phyloP scores from a whole-genome alignment of 306 rosid species.

The Calophaca sinica region DNA sequence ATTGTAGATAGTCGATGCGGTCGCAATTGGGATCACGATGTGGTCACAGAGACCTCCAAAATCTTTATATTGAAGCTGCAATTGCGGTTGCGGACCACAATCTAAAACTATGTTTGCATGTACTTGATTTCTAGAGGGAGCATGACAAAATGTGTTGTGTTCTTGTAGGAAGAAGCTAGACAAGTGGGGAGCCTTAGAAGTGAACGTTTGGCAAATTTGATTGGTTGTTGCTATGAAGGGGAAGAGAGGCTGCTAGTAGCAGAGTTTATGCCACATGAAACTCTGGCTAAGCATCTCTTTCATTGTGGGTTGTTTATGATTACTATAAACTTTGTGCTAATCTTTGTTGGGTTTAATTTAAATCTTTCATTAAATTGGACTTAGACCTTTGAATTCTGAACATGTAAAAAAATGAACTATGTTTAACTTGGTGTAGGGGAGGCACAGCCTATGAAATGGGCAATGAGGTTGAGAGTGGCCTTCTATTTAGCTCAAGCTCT shows the following conservation, averaged over 20 bases:
- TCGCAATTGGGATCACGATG: too few species aligned
- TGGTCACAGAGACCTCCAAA: neutral
- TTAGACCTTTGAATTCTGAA: slow-evolving; percentile 8
- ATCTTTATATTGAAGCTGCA: neutral
- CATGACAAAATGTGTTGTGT: slow-evolving; percentile 36
- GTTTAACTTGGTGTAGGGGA: slow-evolving; percentile 70
- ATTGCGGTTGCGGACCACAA: neutral
- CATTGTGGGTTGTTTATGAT: slow-evolving; percentile 63
- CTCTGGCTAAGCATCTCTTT: slow-evolving; percentile 90
- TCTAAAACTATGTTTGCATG: neutral
- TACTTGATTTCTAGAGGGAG: neutral
- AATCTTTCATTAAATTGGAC: slow-evolving; percentile 24
- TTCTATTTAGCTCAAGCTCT: slow-evolving; percentile 87
- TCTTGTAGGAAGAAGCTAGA: slow-evolving; percentile 77
- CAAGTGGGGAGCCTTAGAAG: slow-evolving; percentile 84
- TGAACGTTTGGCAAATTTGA: slow-evolving; percentile 84
- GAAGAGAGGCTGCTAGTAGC: slow-evolving; percentile 90
- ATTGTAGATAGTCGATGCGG: too few species aligned
- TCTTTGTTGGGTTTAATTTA: too few species aligned
- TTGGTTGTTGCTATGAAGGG: slow-evolving; percentile 89
- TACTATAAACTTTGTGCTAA: neutral
- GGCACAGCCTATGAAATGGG: slow-evolving; percentile 90
- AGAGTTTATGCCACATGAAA: slow-evolving; percentile 88
- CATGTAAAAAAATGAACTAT: neutral
- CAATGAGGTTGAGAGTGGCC: slow-evolving; percentile 94